Base-by-base conservation (phyloP, 805 yeast genomes). In the Huiozyma naganishii region DNA sequence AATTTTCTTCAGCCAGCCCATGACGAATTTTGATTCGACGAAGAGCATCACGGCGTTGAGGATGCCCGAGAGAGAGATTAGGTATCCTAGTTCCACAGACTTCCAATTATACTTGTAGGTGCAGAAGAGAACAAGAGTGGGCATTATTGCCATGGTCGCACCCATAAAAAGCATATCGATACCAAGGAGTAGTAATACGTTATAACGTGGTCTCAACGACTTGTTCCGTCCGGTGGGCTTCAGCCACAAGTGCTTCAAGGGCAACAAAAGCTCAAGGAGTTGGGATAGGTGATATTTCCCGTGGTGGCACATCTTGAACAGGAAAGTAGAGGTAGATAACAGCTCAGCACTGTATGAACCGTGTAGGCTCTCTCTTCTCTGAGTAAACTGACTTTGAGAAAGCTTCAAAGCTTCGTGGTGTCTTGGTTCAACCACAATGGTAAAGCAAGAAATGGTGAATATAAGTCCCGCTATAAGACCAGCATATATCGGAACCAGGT, bases 341-440 rank as follows among this genome's bases (percentile, higher is more conserved):
- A 42, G 27, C 32, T 41, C 45, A 12, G 29, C 13, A 6, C 23
- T 28, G 32, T 41, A 44, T 5, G 27, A 9, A 5, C 34, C 12
- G 12, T 37, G 27, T 17, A 41, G 28, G 17, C 29, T 32, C 23
- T 45, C 39, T 27, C 34, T 40, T 36, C 42, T 42, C 29, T 44
- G 38, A 6, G 35, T 10, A 33, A 41, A 30, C 6, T 41, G 35
- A 6, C 23, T 10, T 45, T 81, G 70, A 0, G 86, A 73, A 54
- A 73, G 73, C 35, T 58, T 55, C 52, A 79, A 67, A 3, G 83
- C 74, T 41, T 69, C 67, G 30, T 58, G 53, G 11, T 83, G 75
- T 49, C 90, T 69, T 6, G 88, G 78, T 56, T 83, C 94, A 2
- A 79, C 78, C 11, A 83, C 55, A 2, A 74, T 54, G 6, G 71